A percentile compares a stretch with the other conserved stretches of the same genome.
Conservation (phyloP, 306 rosid genomes). For the Cucumis sativus region Cucumber_9930_V3 NC_026658.2:26353501-26354000, state of each 20-base stretch:
- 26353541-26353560: constrained; percentile 39
- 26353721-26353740: background rate
- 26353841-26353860: constrained; percentile 70
- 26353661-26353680: constrained; percentile 54
- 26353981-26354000: constrained; percentile 41
- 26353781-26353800: background rate
- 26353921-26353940: constrained; percentile 60
- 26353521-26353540: constrained; percentile 14
- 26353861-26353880: constrained; percentile 64
- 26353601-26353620: constrained; percentile 45
- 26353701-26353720: constrained; percentile 41
- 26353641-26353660: constrained; percentile 54
- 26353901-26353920: constrained; percentile 63
- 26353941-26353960: constrained; percentile 40
- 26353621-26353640: constrained; percentile 56
- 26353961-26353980: constrained; percentile 52
- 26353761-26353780: background rate
- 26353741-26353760: background rate
- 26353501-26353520: background rate
- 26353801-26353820: background rate
- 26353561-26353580: constrained; percentile 29
- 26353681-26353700: constrained; percentile 56
- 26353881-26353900: constrained; percentile 71
- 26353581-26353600: constrained; percentile 38
- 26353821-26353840: background rate